Base-by-base conservation (phyloP, 257 asterid species). In the Perilla frutescens region DNA sequence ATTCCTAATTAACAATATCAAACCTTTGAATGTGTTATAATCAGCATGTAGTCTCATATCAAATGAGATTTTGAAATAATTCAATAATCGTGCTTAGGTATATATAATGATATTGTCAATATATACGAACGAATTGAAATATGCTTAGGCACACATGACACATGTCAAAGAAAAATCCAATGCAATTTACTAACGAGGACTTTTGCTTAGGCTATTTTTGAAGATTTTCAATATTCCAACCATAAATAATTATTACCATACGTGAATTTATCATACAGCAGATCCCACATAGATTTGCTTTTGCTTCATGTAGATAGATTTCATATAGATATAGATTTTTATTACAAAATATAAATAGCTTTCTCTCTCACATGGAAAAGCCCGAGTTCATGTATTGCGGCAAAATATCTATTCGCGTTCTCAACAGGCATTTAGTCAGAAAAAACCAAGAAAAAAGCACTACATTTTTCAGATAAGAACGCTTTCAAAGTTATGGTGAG, bases 401-500 rank as follows among this genome's bases (percentile, higher is more conserved):
- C 60, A 74, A 79, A 79, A 79, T 70, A 74, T 62, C 76, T 63
- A 13, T 57, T 66, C 65, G 68, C 71, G 69, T 41, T 53, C 74
- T 11, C 66, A 15, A 44, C n/a, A 44, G 66, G 53, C 55, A 45
- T 72, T 68, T 56, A 75, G 68, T 60, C 45, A 68, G 65, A 51
- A 79, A 70, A 71, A 55, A 20, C 39, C 64, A 61, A 60, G 53
- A 48, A 62, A 74, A 72, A 41, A 43, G 73, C 79, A 72, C 62
- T 62, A 47, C 77, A 58, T 71, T 78, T 61, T 79, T 34, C 67
- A 68, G 81, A 71, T 75, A 70, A 75, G 77, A 78, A 66, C 66
- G 39, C 62, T 63, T 75, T 71, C 76, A 34, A 66, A 73, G 81
- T 71, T 82, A 75, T 78, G 86, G 81, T 78, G 82, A 77, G 84